Evolutionary conservation across 192 early-diverging fungal genomes (phyloP).

Genomic region (Chytriomyces confervae): DNA sequence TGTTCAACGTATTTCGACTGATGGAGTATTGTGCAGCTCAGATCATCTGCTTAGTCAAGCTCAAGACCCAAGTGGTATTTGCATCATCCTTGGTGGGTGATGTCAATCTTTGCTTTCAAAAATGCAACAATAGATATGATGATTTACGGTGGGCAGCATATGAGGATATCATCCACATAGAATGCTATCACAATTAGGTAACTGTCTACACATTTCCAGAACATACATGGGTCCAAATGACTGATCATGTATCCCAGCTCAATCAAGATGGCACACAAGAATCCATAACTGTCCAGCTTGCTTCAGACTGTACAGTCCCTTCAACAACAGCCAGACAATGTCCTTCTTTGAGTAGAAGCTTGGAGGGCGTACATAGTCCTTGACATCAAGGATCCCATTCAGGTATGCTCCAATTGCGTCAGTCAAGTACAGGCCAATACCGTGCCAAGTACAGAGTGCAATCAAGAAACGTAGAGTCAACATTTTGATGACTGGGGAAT

Average conservation of each 20-base stretch:
- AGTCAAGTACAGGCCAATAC: not conserved
- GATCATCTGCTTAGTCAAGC: not conserved
- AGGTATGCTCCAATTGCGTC: constrained; percentile 16
- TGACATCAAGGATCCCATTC: constrained; percentile 2
- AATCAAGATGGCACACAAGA: not conserved
- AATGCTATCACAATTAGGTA: not conserved
- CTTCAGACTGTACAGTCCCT: constrained; percentile 2
- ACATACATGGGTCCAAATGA: constrained; percentile 9
- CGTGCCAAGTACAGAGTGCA: not conserved
- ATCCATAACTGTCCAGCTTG: constrained; percentile 18
- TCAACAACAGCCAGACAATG: not conserved
- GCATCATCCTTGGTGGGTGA: not conserved
- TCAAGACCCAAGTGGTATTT: constrained; percentile 6
- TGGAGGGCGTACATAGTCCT: not conserved
- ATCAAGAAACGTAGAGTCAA: not conserved
- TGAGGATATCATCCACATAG: constrained; percentile 3
- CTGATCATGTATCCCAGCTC: not conserved
- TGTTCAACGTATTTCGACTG: constrained; percentile 11
- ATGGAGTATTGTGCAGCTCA: not conserved
- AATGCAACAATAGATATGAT: not conserved
- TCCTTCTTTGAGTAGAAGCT: not conserved
- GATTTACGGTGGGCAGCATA: not conserved
- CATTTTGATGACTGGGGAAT: constrained; percentile 13
- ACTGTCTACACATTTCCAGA: not conserved
- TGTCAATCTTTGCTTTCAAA: constrained; percentile 5